Percentiles rank a stretch among this genome's conserved stretches.
phyloP scores from a whole-genome alignment of 2,329 filamentous ascomycete species.

The Calonectria pseudoturangicola region DNA sequence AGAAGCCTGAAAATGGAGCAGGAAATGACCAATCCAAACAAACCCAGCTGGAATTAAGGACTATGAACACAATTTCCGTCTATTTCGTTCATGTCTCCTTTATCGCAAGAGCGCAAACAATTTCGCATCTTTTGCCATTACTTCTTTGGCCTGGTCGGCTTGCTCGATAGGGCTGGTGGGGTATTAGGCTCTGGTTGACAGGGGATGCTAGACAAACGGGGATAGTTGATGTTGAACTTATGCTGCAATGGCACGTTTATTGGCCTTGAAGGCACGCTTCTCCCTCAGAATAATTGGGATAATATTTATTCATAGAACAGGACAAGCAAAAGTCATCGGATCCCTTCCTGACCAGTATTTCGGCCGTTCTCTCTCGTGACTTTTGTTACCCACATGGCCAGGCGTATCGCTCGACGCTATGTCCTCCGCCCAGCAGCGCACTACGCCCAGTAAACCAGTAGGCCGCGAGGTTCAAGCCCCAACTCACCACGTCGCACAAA shows the following conservation, averaged over 20 bases:
- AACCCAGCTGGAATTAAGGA: too few species aligned
- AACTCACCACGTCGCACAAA: constrained; percentile 36
- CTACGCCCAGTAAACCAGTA: not conserved
- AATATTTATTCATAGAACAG: constrained; percentile 11
- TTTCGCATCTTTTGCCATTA: too few species aligned
- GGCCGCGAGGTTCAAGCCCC: constrained; percentile 6
- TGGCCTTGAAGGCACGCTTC: not conserved
- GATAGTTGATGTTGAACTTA: constrained; percentile 2
- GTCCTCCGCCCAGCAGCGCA: not conserved
- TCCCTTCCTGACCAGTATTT: constrained; percentile 7
- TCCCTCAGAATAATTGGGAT: not conserved
- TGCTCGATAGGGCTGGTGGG: constrained; percentile 7
- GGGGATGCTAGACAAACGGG: not conserved
- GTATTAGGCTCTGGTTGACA: not conserved
- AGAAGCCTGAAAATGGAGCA: too few species aligned
- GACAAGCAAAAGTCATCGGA: not conserved
- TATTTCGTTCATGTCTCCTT: too few species aligned
- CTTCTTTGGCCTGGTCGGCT: not conserved
- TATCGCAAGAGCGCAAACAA: too few species aligned
- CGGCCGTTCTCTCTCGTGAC: constrained; percentile 4
- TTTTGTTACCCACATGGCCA: constrained; percentile 8
- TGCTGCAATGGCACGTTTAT: not conserved
- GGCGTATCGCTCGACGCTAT: constrained; percentile 15
- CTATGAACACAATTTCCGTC: too few species aligned
- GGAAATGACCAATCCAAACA: too few species aligned